Percentiles rank a stretch among this genome's conserved stretches.
These are phyloP conservation scores for Tanacetum coccineum DNA, from an alignment of 129 eudicot species.

Conservation along the genomic window DNA sequence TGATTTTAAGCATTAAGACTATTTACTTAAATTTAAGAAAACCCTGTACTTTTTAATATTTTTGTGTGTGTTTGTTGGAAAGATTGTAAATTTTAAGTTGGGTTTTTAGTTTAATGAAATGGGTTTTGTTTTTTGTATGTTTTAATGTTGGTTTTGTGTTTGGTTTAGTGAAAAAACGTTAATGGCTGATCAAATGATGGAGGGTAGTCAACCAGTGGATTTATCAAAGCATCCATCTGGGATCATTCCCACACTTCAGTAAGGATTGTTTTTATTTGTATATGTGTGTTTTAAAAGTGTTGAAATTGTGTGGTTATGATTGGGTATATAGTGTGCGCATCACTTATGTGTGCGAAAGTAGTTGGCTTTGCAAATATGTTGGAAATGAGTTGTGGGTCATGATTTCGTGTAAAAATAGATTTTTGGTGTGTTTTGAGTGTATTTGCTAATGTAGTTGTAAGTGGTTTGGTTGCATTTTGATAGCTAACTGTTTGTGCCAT, in stretches of 20 bases:
- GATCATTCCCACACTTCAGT: slow-evolving; percentile 91
- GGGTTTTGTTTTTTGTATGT: not conserved
- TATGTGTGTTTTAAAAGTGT: not conserved
- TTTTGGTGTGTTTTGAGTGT: slow-evolving; percentile 1
- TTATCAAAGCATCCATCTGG: slow-evolving; percentile 88
- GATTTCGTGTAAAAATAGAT: not conserved
- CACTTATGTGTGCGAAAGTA: not conserved
- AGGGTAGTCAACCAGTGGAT: slow-evolving; percentile 87
- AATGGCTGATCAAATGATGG: slow-evolving; percentile 81
- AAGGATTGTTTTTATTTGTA: slow-evolving; percentile 24
- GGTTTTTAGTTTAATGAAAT: no score
- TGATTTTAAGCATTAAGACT: no score
- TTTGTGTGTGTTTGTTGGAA: no score
- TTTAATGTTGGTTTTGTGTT: slow-evolving; percentile 15
- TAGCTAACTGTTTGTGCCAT: not conserved
- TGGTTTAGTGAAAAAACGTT: slow-evolving; percentile 11
- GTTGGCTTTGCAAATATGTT: not conserved
- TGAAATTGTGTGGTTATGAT: no score
- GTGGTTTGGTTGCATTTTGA: slow-evolving; percentile 1
- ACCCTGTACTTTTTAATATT: no score
- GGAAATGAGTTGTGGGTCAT: not conserved
- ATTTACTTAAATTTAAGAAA: no score
- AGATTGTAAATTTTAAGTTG: no score
- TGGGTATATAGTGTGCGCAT: not conserved
- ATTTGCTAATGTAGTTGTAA: not conserved